phyloP scores from a whole-genome alignment of 2,329 filamentous ascomycete species.

The Penicillium sp. region DNA sequence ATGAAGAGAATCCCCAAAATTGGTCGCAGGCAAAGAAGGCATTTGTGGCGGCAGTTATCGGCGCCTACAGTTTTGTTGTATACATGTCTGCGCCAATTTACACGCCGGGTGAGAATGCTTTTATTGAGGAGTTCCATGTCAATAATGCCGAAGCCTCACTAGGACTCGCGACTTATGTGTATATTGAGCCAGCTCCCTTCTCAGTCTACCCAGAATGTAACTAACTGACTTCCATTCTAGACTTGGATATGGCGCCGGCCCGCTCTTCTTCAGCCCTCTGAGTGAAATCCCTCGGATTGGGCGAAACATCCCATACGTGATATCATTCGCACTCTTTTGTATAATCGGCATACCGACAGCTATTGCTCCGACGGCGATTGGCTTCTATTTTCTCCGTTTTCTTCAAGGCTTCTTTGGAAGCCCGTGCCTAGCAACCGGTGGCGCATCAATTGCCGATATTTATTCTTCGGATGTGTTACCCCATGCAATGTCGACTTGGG shows the following conservation, averaged over 20 bases:
- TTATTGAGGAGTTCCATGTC: slow-evolving; percentile 28
- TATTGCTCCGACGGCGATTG: slow-evolving; percentile 64
- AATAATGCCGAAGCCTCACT: slow-evolving; percentile 33
- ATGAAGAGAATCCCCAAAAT: slow-evolving; percentile 28
- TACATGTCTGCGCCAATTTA: slow-evolving; percentile 35
- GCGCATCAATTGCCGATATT: slow-evolving; percentile 47
- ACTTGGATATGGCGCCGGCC: slow-evolving; percentile 59
- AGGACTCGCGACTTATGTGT: slow-evolving; percentile 37
- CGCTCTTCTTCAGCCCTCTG: slow-evolving; percentile 67
- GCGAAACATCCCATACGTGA: slow-evolving; percentile 68
- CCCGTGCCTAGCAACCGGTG: slow-evolving; percentile 65
- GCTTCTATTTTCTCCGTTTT: slow-evolving; percentile 68
- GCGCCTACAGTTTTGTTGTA: slow-evolving; percentile 37
- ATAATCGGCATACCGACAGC: slow-evolving; percentile 69
- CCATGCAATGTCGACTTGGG: slow-evolving; percentile 64
- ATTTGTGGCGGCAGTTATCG: slow-evolving; percentile 25
- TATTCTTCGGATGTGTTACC: slow-evolving; percentile 61
- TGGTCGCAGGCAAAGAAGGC: slow-evolving; percentile 32
- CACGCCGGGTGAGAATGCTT: slow-evolving; percentile 25
- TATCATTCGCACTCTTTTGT: slow-evolving; percentile 69
- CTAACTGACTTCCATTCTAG: slow-evolving; percentile 22
- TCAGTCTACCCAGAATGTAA: too few species aligned
- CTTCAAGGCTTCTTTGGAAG: slow-evolving; percentile 68
- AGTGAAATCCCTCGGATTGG: slow-evolving; percentile 69
- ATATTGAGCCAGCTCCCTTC: background rate